Base-by-base conservation (phyloP, 2,329 filamentous ascomycete species). In the Conoideocrella luteorostrata region DNA sequence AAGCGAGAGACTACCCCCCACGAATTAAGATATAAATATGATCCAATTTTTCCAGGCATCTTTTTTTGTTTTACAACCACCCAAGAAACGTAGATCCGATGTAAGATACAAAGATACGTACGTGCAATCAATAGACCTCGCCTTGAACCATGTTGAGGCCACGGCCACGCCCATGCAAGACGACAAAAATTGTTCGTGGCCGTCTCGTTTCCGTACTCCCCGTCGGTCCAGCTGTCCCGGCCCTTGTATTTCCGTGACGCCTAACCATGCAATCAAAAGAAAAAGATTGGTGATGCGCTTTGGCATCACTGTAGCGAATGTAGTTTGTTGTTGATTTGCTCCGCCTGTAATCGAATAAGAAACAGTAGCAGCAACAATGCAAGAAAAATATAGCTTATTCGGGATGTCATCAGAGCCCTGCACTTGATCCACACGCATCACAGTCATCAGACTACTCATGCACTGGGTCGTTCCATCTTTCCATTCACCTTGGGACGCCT, bases 251-350 rank as follows among this genome's bases (percentile, higher is more conserved):
- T 24, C 26, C 39, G n/a, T 33, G 39, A 41, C 39, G 39, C 39
- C 39, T 23, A 33, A 17, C 20, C 37, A 45, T 45, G 43, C 37
- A 40, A 7, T 36, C 15, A 11, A 35, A 33, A 32, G 34, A 44
- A 15, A 13, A 23, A 23, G 18, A 30, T 34, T 13, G 22, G 39
- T n/a, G 21, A 23, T 30, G 29, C 39, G n/a, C 28, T 15, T 10
- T 41, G 18, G 29, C 22, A 30, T 24, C 12, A 24, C 29, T n/a
- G 18, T 20, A 26, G n/a, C 29, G 29, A 34, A 34, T 23, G 39
- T 41, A 21, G 28, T 2, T 6, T 26, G 22, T 7, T 26, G 21
- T 7, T n/a, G n/a, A n/a, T n/a, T n/a, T n/a, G n/a, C n/a, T n/a
- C n/a, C n/a, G n/a, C n/a, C n/a, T n/a, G n/a, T n/a, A n/a, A n/a